Base-by-base conservation (phyloP, 2,329 filamentous ascomycete species). In the Aspergillus sp. region DNA sequence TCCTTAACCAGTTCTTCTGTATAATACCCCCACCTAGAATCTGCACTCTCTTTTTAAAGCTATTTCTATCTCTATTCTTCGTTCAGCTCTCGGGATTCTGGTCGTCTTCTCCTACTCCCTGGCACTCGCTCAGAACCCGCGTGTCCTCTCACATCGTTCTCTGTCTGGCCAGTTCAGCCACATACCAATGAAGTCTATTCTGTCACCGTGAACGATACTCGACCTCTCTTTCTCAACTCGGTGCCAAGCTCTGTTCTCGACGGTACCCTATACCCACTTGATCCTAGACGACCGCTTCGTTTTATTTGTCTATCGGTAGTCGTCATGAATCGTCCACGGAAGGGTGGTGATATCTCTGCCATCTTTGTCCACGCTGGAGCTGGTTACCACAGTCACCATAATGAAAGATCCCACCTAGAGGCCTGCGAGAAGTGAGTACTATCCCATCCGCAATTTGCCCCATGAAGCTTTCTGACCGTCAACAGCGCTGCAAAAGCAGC, bases 311-410 rank as follows among this genome's bases (percentile, higher is more conserved):
- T 22, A 32, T 7, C 25, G 12, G 9, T 10, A 35, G 19, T 17
- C 52, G 58, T 39, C 42, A 72, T 71, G 66, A 60, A 55, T 52
- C 50, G 61, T 52, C 62, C 62, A 42, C 65, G 65, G 15, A 68
- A 73, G 53, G 59, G 61, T 39, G 65, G 68, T 23, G 73, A 79
- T 54, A 71, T 82, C 7, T 82, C 82, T 49, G 90, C 89, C 50
- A 91, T 98, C 45, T 97, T 95, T 67, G 85, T 98, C 41, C 93
- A 98, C 68, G 93, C 91, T 33, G 93, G 93, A 30, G 93, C 93
- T 13, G 93, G 93, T 3, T 98, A 88, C 60, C 93, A 98, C 67
- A 96, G 90, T 63, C 75, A 81, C 20, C 81, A 86, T 51, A 97
- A 97, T 63, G 90, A 98, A 65, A 75, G 78, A 48, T 77, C 87